phyloP scores from a whole-genome alignment of 305 asterid genomes.

The Rubia balearica region DNA sequence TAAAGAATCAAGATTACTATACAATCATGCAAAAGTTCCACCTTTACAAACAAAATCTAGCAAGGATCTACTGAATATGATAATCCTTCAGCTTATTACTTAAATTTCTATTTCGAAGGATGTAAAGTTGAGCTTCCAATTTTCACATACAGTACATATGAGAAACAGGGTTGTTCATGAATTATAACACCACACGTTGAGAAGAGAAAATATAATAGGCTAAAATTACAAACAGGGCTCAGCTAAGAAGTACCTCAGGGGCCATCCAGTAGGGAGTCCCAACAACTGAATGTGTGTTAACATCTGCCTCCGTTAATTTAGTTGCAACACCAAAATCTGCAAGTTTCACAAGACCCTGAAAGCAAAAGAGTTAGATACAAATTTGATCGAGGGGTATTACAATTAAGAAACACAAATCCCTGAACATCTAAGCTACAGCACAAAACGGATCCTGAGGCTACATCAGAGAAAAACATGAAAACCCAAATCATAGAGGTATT shows the following conservation, averaged over 20 bases:
- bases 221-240: background rate
- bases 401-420: background rate
- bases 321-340: slow-evolving; percentile 99
- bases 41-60: background rate
- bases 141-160: background rate
- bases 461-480: slow-evolving; percentile 7
- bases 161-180: background rate
- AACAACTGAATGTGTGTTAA: slow-evolving; percentile 90
- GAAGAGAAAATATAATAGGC: background rate
- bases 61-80: background rate
- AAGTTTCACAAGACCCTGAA: slow-evolving; percentile 99
- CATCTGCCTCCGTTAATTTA: slow-evolving; percentile 89
- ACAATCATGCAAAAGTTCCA: background rate
- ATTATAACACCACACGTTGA: background rate
- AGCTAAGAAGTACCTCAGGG: slow-evolving; percentile 65
- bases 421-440: background rate
- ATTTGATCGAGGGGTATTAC: background rate
- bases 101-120: background rate
- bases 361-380: slow-evolving; percentile 20
- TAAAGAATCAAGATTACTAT: background rate
- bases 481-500: background rate
- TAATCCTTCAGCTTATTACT: background rate
- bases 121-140: background rate
- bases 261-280: slow-evolving; percentile 99
- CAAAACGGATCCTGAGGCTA: slow-evolving; percentile 9